phyloP scores from a whole-genome alignment of 352 stramenopile species.

The Phytopythium kandeliae region DNA sequence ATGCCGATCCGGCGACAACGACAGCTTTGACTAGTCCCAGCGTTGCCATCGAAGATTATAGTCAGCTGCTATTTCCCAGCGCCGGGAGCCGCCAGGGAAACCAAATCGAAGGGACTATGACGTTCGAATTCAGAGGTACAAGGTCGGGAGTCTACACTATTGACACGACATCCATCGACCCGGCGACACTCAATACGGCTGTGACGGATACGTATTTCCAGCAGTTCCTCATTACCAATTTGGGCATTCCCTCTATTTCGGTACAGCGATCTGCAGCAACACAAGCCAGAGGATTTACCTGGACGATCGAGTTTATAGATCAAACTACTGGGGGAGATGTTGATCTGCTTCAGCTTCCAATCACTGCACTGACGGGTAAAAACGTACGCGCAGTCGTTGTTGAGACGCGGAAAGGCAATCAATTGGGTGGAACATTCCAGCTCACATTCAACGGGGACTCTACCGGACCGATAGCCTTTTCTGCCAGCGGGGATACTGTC shows the following conservation, averaged over 20 bases:
- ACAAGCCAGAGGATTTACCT: conserved; percentile 69
- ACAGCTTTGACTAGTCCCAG: conserved; percentile 10
- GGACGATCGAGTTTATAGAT: conserved; percentile 71
- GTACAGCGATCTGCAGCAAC: conserved; percentile 61
- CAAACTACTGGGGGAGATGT: conserved; percentile 80
- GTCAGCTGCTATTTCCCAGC: conserved; percentile 32
- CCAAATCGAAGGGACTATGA: conserved; percentile 85
- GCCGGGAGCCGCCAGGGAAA: conserved; percentile 86
- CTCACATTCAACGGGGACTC: conserved; percentile 93
- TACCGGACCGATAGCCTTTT: conserved; percentile 87
- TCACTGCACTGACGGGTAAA: conserved; percentile 27
- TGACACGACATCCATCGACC: conserved; percentile 27
- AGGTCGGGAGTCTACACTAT: conserved; percentile 32
- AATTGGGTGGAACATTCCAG: conserved; percentile 90
- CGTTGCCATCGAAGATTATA: conserved; percentile 41
- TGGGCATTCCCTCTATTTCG: conserved; percentile 37
- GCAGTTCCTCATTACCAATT: conserved; percentile 32
- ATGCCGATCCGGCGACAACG: conserved; percentile 5
- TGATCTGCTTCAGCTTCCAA: conserved; percentile 29
- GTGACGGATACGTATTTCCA: conserved; percentile 33
- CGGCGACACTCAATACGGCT: conserved; percentile 14
- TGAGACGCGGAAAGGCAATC: conserved; percentile 81
- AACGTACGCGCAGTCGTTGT: conserved; percentile 41
- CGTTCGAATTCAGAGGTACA: conserved; percentile 38
- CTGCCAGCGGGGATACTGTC: conserved; percentile 75